These are phyloP conservation scores for Kockovaella imperatae DNA, from an alignment of 768 basidiomycete species.

Conservation along the genomic window DNA sequence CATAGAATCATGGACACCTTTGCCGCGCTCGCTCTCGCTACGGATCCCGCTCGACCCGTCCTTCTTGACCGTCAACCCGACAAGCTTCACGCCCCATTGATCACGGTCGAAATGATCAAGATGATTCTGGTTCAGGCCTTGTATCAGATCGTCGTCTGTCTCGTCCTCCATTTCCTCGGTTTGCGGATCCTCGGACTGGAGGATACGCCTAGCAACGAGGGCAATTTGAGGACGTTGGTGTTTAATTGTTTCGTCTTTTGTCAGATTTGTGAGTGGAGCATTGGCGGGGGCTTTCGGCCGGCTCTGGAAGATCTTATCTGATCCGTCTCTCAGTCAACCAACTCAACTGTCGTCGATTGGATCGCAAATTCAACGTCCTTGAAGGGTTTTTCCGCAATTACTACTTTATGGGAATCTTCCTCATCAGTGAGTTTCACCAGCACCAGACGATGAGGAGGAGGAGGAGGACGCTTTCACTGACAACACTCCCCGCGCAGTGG, in stretches of 20 bases:
- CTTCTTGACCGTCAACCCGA: constrained; percentile 81
- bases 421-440: constrained; percentile 58
- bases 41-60: constrained; percentile 77
- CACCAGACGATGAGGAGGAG: background rate
- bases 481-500: no score
- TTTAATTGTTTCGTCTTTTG: constrained; percentile 99
- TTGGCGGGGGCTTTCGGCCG: no score
- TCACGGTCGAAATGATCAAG: constrained; percentile 92
- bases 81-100: constrained; percentile 76
- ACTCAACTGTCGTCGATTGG: constrained; percentile 79
- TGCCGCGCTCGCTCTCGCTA: constrained; percentile 92
- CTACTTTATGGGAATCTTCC: constrained; percentile 76
- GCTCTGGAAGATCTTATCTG: background rate
- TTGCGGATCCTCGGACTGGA: constrained; percentile 54
- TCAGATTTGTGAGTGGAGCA: constrained; percentile 68
- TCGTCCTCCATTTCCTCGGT: constrained; percentile 85
- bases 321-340: constrained; percentile 57
- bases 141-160: constrained; percentile 74
- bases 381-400: constrained; percentile 68
- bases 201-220: constrained; percentile 31
- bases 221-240: constrained; percentile 69
- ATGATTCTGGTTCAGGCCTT: constrained; percentile 83
- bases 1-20: constrained; percentile 66
- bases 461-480: constrained; percentile 1
- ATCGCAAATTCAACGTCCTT: constrained; percentile 79